phyloP scores from a whole-genome alignment of 768 basidiomycete species.

The Suillus lakei region DNA sequence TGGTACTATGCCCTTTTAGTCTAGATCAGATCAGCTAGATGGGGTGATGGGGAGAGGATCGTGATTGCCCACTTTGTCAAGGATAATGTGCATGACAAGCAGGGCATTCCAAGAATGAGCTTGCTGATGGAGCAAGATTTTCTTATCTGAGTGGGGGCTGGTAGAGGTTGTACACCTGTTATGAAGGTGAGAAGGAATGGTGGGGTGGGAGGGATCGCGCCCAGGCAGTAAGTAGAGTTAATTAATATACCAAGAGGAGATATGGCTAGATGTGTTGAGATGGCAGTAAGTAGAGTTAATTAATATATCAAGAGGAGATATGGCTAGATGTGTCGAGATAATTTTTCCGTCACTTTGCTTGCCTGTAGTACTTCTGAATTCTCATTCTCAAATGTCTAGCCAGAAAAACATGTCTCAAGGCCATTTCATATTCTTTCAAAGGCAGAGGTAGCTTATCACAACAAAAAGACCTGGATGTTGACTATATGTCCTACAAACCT shows the following conservation, averaged over 20 bases:
- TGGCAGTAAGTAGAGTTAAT: no score
- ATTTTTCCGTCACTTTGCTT: background rate
- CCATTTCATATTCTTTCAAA: background rate
- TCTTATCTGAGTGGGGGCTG: conserved; percentile 1
- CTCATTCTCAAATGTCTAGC: background rate
- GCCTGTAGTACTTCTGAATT: background rate
- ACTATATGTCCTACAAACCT: background rate
- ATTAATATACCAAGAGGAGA: background rate
- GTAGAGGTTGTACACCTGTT: background rate
- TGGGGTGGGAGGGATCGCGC: background rate
- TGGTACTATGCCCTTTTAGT: background rate
- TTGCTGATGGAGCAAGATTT: background rate
- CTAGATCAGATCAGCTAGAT: background rate
- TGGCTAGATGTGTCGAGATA: background rate
- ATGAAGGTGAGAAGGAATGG: background rate
- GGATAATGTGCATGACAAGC: conserved; percentile 4
- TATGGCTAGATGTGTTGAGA: background rate
- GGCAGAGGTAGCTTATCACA: background rate
- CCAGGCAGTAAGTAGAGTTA: background rate
- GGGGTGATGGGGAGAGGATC: conserved; percentile 1
- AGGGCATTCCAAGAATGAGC: background rate
- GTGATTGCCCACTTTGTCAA: conserved; percentile 1
- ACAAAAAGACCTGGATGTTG: background rate
- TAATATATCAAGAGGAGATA: no score
- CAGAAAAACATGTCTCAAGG: background rate